Conservation (phyloP, 2,329 filamentous ascomycete genomes). For the Trichoderma atroviride region DNA sequence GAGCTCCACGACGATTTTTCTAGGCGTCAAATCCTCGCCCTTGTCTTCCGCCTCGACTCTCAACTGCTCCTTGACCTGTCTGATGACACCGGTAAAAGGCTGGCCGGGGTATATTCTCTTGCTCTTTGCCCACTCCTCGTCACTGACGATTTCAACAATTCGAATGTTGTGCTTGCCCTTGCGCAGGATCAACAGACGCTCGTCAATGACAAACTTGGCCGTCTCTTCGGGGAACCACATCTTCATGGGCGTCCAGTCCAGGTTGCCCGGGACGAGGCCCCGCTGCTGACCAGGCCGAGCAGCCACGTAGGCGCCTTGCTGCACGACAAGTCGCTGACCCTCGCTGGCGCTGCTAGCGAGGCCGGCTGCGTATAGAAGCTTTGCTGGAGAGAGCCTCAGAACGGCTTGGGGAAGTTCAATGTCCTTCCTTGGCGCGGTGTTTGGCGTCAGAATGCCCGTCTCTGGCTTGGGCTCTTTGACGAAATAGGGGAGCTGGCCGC, state of each 20-base stretch:
- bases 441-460: constrained; percentile 43
- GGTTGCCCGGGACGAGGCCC: constrained; percentile 51
- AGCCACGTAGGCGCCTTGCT: constrained; percentile 63
- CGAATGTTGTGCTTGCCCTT: constrained; percentile 66
- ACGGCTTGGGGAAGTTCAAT: constrained; percentile 62
- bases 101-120: constrained; percentile 58
- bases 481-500: constrained; percentile 38
- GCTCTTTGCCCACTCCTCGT: constrained; percentile 55
- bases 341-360: constrained; percentile 60
- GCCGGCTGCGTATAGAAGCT: constrained; percentile 62
- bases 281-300: constrained; percentile 49
- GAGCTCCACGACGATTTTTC: constrained; percentile 37
- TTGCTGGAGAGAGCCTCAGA: constrained; percentile 58
- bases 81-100: constrained; percentile 52
- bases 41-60: constrained; percentile 40
- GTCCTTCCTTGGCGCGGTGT: constrained; percentile 56
- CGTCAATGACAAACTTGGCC: constrained; percentile 62
- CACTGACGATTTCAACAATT: constrained; percentile 60
- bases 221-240: constrained; percentile 61
- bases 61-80: constrained; percentile 47
- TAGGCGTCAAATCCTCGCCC: constrained; percentile 34
- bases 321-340: constrained; percentile 58
- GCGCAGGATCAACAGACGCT: constrained; percentile 60
- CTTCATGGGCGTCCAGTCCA: constrained; percentile 66
- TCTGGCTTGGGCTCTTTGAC: constrained; percentile 37